Percentiles rank a stretch among this genome's conserved stretches.
Evolutionary conservation across 2,329 filamentous ascomycete genomes (phyloP).

Genomic region (Botrytis tulipae): DNA sequence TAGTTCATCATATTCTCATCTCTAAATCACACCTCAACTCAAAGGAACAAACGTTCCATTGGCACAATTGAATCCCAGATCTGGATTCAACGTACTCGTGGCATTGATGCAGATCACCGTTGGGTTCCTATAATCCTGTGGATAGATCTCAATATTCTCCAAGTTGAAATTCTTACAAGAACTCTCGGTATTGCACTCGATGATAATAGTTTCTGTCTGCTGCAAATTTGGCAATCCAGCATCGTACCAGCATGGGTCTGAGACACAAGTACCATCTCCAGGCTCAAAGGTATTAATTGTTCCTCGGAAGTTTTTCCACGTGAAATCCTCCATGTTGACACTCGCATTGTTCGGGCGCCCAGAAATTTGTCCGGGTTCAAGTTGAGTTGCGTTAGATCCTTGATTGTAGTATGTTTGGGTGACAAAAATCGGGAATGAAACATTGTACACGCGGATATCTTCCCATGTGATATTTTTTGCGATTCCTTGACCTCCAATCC

Average conservation of each 20-base stretch:
- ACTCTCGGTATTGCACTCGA: slow-evolving; percentile 44
- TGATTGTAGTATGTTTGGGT: slow-evolving; percentile 47
- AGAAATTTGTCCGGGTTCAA: slow-evolving; percentile 30
- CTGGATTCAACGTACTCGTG: slow-evolving; percentile 38
- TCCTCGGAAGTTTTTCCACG: slow-evolving; percentile 43
- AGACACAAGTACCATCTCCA: slow-evolving; percentile 45
- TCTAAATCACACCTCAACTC: neutral
- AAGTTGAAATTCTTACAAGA: slow-evolving; percentile 42
- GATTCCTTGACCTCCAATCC: slow-evolving; percentile 44
- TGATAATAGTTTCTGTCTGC: slow-evolving; percentile 44
- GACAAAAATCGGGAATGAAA: slow-evolving; percentile 48
- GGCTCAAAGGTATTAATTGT: slow-evolving; percentile 45
- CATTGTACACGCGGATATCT: slow-evolving; percentile 45
- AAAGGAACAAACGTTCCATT: slow-evolving; percentile 38
- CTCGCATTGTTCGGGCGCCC: slow-evolving; percentile 42
- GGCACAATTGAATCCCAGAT: slow-evolving; percentile 39
- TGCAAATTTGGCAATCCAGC: slow-evolving; percentile 41
- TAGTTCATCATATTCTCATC: neutral
- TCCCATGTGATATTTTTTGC: slow-evolving; percentile 46
- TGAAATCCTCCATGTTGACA: slow-evolving; percentile 45
- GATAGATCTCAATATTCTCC: slow-evolving; percentile 39
- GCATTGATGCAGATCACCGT: slow-evolving; percentile 42
- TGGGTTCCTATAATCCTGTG: slow-evolving; percentile 35
- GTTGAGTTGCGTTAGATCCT: slow-evolving; percentile 37
- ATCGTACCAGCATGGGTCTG: slow-evolving; percentile 47